Conservation (phyloP, 805 yeast genomes). For the Komagataella pseudopastoris region DNA sequence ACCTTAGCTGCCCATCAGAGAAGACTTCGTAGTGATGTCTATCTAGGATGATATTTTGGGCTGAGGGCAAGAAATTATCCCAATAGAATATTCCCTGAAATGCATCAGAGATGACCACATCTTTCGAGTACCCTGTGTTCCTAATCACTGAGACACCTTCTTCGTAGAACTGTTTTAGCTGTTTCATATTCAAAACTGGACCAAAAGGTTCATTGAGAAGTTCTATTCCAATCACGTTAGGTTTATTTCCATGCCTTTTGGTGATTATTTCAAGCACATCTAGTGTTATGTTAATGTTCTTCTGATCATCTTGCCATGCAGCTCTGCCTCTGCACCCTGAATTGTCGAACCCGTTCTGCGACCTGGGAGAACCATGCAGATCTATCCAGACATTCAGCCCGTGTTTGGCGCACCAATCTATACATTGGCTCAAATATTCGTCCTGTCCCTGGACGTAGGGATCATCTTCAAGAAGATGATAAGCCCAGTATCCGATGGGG, state of each 20-base stretch:
- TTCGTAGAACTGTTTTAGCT: conserved; percentile 43
- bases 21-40: conserved; percentile 91
- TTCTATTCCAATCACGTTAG: conserved; percentile 75
- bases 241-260: conserved; percentile 51
- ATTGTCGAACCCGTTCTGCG: conserved; percentile 93
- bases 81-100: conserved; percentile 50
- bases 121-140: conserved; percentile 33
- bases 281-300: conserved; percentile 38
- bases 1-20: conserved; percentile 42
- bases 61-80: conserved; percentile 37
- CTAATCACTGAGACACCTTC: conserved; percentile 59
- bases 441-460: conserved; percentile 84
- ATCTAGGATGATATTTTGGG: conserved; percentile 64
- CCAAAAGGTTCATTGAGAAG: conserved; percentile 86
- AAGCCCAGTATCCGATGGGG: conserved; percentile 96
- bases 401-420: conserved; percentile 56
- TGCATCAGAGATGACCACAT: conserved; percentile 73
- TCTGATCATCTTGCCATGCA: conserved; percentile 39
- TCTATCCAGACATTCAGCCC: conserved; percentile 78
- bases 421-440: conserved; percentile 58
- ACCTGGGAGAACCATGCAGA: conserved; percentile 93
- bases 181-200: conserved; percentile 41
- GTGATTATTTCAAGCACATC: conserved; percentile 41
- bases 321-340: conserved; percentile 66
- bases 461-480: conserved; percentile 42